Base-by-base conservation (phyloP, 2,329 filamentous ascomycete species). In the Dendryphion nanum region DNA sequence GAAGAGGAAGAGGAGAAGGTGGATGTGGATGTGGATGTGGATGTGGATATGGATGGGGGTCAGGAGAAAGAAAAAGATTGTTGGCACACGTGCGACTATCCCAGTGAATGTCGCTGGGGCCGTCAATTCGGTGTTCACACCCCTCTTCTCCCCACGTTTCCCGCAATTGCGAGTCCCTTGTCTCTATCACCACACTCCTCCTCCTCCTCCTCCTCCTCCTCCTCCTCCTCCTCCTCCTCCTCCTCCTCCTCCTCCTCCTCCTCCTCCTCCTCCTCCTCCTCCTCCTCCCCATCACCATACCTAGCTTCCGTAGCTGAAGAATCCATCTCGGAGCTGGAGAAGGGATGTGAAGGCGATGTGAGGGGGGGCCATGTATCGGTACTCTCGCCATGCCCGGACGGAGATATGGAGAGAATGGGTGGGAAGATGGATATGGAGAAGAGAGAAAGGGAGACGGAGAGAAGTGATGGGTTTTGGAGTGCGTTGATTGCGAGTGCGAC, bases 1-100 rank as follows among this genome's bases (percentile, higher is more conserved):
- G n/a, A 26, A n/a, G 23, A 26, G 10, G 10, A 10, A 10, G 10
- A 26, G 10, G 23, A 26, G 10, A n/a, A 26, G 23, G 10, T 26
- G 10, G n/a, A 10, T n/a, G 23, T 10, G 23, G 23, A 26, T n/a
- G 23, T 26, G n/a, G 23, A 26, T 26, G 23, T 26, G 23, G 23
- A 26, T 2, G n/a, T 10, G n/a, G 23, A 26, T n/a, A 3, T 10
- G 10, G 10, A 26, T n/a, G 23, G 23, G 10, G n/a, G n/a, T 8
- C 10, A 26, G 23, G 23, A 26, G 23, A 26, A n/a, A n/a, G 23
- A n/a, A 3, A 59, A 59, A 24, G 59, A 72, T 40, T 75, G 72
- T 51, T 73, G 69, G 68, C 55, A 56, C 7, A 46, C 34, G 4
- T 74, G 72, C 48, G 67, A 73, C 35, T 74, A 72, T 40, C 72